Conservation (phyloP, 805 yeast species). For the Clavispora vitiphila region DNA sequence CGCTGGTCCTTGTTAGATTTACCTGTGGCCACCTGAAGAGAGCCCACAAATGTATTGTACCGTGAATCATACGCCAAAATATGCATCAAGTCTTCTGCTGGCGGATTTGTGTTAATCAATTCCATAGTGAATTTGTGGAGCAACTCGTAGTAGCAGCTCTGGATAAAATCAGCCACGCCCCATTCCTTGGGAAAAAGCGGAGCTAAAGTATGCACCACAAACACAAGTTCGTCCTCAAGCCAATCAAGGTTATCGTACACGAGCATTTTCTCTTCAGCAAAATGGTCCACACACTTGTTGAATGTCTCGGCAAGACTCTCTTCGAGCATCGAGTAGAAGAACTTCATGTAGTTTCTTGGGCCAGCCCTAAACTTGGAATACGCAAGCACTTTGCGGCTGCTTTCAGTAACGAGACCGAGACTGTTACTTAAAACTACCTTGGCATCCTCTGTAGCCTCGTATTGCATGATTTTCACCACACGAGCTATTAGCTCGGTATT, state of each 20-base stretch:
- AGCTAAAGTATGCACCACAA: slow-evolving; percentile 55
- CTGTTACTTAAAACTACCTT: slow-evolving; percentile 35
- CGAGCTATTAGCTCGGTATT: slow-evolving; percentile 67
- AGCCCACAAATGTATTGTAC: slow-evolving; percentile 40
- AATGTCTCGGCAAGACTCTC: slow-evolving; percentile 64
- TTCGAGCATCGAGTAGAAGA: slow-evolving; percentile 56
- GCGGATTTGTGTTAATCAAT: slow-evolving; percentile 67
- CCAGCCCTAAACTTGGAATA: slow-evolving; percentile 28
- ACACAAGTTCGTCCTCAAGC: slow-evolving; percentile 73
- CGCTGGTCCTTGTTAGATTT: slow-evolving; percentile 41
- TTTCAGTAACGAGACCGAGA: slow-evolving; percentile 20
- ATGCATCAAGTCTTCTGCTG: slow-evolving; percentile 67
- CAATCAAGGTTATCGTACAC: slow-evolving; percentile 73
- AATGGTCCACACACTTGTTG: slow-evolving; percentile 55
- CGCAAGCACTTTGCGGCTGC: slow-evolving; percentile 16
- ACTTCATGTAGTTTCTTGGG: slow-evolving; percentile 56
- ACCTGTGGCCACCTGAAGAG: slow-evolving; percentile 21
- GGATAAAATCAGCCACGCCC: slow-evolving; percentile 61
- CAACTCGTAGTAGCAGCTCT: slow-evolving; percentile 62
- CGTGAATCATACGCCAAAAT: slow-evolving; percentile 75
- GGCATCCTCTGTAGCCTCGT: slow-evolving; percentile 75
- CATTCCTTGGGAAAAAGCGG: slow-evolving; percentile 67
- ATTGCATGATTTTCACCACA: slow-evolving; percentile 70
- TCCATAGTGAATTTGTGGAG: slow-evolving; percentile 60
- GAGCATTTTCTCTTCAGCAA: slow-evolving; percentile 44